Evolutionary conservation across 2,329 filamentous ascomycete genomes (phyloP), one percentile per base, ranked within the genome.

Genomic region (Juglanconis sp.): DNA sequence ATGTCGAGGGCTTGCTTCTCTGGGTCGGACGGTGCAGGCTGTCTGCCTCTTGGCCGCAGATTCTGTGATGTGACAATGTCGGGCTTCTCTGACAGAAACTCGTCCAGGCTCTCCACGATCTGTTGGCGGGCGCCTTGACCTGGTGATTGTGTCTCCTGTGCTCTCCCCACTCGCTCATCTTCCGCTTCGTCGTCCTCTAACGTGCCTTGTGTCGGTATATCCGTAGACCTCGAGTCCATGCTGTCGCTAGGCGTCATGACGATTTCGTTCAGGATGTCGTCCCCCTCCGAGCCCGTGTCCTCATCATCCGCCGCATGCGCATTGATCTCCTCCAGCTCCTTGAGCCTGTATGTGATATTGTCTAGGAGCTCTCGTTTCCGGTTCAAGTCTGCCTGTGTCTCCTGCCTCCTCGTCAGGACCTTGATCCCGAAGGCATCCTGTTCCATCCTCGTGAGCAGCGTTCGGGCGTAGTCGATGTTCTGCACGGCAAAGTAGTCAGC

Each of bases 401-500:
- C 82, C 63, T 85, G 79, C 66, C 85, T 83, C 61, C 82, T 83
- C 5, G 79, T 72, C 59, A 82, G 81, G 36, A 82, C 76, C 70
- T 87, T 87, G 64, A 87, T 75, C n/a, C 74, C 77, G 13, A 84
- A 73, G 5, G 85, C 81, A 66, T 89, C 85, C 67, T 91, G 88
- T 71, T 92, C 90, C 47, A 92, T 81, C 61, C 82, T 86, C 24
- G 88, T 82, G 59, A 93, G 83, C 35, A 90, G 80, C 0, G 80
- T 81, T 46, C 87, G 85, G 24, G 90, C 90, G 70, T 90, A 85
- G 65, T 89, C 84, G 63, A 94, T 78, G 68, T 92, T 93, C 85
- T 90, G 64, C 15, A 31, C 24, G 8, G 30, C 56, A 53, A 56
- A 56, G 55, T 17, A 63, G 56, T 60, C 44, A 67, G 44, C 59